Percentiles rank a stretch among this genome's conserved stretches.
Evolutionary conservation across 805 yeast species (phyloP).

Genomic region (Pichia cabralensis): DNA sequence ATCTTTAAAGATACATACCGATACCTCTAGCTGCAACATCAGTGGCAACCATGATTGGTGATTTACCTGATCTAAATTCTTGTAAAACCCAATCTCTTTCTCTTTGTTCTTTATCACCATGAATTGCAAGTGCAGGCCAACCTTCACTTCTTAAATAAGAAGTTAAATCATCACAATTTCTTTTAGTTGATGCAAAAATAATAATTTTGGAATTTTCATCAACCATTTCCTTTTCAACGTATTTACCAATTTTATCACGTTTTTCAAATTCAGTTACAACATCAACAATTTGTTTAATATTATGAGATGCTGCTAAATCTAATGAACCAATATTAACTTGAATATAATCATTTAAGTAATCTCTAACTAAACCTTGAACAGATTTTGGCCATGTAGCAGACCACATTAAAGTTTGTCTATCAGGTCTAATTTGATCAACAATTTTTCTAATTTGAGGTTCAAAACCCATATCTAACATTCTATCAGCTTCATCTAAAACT

Average conservation of each 20-base stretch:
- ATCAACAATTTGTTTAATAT: constrained; percentile 87
- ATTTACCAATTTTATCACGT: constrained; percentile 80
- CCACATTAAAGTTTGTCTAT: constrained; percentile 99
- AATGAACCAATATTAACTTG: constrained; percentile 95
- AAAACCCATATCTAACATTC: constrained; percentile 99
- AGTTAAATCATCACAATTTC: constrained; percentile 95
- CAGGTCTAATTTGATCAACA: constrained; percentile 94
- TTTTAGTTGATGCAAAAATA: constrained; percentile 92
- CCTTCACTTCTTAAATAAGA: constrained; percentile 89
- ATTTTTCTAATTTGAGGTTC: constrained; percentile 99
- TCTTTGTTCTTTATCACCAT: constrained; percentile 95
- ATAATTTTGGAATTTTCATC: constrained; percentile 68
- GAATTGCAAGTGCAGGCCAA: constrained; percentile 98
- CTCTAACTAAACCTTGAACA: constrained; percentile 87
- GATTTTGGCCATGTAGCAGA: constrained; percentile 99
- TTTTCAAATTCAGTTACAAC: constrained; percentile 88
- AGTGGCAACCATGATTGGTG: constrained; percentile 97
- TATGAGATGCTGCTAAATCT: constrained; percentile 94
- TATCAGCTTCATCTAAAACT: constrained; percentile 97
- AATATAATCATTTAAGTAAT: constrained; percentile 84
- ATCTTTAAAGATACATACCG: constrained; percentile 58
- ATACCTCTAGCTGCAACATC: constrained; percentile 99
- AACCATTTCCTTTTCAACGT: constrained; percentile 71
- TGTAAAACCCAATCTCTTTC: constrained; percentile 98
- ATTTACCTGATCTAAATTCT: constrained; percentile 86